These are phyloP conservation scores for Dactylonectria macrodidyma DNA, from an alignment of 2,329 filamentous ascomycete genomes.

Conservation along the genomic window DNA sequence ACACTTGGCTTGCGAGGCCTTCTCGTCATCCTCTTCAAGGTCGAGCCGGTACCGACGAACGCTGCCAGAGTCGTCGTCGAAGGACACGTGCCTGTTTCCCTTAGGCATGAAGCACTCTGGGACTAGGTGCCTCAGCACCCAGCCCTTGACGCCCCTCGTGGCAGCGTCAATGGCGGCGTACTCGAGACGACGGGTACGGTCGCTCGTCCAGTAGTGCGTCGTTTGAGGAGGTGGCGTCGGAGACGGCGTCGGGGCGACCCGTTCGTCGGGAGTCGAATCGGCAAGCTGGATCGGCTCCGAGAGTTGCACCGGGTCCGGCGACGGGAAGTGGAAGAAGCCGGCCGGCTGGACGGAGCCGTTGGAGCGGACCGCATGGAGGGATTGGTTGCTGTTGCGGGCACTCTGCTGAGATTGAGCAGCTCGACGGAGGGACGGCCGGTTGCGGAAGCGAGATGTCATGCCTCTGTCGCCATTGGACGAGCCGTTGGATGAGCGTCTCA, in stretches of 20 bases:
- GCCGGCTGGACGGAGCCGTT: slow-evolving; percentile 50
- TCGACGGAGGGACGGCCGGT: slow-evolving; percentile 60
- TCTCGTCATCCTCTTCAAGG: slow-evolving; percentile 62
- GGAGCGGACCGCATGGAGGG: slow-evolving; percentile 54
- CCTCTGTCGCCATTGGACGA: slow-evolving; percentile 45
- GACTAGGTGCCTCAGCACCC: slow-evolving; percentile 70
- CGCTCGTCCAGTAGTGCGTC: slow-evolving; percentile 78
- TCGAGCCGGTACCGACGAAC: slow-evolving; percentile 74
- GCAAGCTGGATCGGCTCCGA: slow-evolving; percentile 46
- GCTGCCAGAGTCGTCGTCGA: slow-evolving; percentile 75
- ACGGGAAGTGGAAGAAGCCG: slow-evolving; percentile 66
- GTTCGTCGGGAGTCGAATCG: slow-evolving; percentile 36
- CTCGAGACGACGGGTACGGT: slow-evolving; percentile 73
- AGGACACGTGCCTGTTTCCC: slow-evolving; percentile 64
- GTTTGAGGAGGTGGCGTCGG: slow-evolving; percentile 69
- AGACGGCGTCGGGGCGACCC: slow-evolving; percentile 40
- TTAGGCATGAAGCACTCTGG: slow-evolving; percentile 73
- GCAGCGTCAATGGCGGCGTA: slow-evolving; percentile 78
- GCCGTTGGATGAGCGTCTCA: slow-evolving; percentile 53
- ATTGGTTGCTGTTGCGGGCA: slow-evolving; percentile 50
- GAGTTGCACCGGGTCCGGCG: slow-evolving; percentile 57
- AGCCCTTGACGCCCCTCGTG: slow-evolving; percentile 71
- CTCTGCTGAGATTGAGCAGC: slow-evolving; percentile 54
- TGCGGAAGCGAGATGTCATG: slow-evolving; percentile 51
- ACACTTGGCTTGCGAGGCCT: slow-evolving; percentile 27